Evolutionary conservation across 805 yeast species (phyloP).

Genomic region (Tetrapisispora taiwanensis): DNA sequence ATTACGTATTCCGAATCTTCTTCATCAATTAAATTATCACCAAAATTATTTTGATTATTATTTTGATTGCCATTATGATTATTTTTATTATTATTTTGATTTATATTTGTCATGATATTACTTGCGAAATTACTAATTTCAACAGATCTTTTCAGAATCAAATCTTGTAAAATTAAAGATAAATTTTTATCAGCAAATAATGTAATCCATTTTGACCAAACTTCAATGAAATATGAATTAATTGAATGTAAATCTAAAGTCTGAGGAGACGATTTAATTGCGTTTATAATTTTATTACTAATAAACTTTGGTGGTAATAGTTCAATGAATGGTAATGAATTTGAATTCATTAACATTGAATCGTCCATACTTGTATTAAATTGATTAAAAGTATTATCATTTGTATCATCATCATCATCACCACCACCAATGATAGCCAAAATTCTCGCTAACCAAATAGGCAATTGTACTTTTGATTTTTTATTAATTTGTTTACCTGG

Average conservation of each 20-base stretch:
- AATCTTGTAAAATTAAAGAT: conserved; percentile 38
- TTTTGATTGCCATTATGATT: background rate
- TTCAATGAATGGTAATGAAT: conserved; percentile 44
- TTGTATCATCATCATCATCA: conserved; percentile 20
- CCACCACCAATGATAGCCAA: conserved; percentile 43
- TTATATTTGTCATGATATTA: conserved; percentile 9
- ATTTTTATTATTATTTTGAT: conserved; percentile 14
- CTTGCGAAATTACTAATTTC: conserved; percentile 62
- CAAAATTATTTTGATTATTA: conserved; percentile 10
- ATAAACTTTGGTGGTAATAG: conserved; percentile 65
- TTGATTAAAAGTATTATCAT: conserved; percentile 23
- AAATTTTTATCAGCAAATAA: conserved; percentile 60
- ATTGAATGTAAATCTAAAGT: conserved; percentile 59
- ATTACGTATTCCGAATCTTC: conserved; percentile 5
- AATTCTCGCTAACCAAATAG: conserved; percentile 80
- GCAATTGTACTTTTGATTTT: conserved; percentile 63
- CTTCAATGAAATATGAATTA: conserved; percentile 54
- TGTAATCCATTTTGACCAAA: conserved; percentile 69
- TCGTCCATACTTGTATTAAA: conserved; percentile 1
- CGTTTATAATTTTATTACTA: conserved; percentile 57
- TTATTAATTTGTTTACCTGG: conserved; percentile 48
- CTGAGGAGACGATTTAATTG: conserved; percentile 63
- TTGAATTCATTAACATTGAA: background rate
- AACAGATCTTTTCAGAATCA: conserved; percentile 56
- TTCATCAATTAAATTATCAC: background rate